phyloP scores from a whole-genome alignment of 2,329 filamentous ascomycete genomes.

The Paracoccidioides lutzii region DNA sequence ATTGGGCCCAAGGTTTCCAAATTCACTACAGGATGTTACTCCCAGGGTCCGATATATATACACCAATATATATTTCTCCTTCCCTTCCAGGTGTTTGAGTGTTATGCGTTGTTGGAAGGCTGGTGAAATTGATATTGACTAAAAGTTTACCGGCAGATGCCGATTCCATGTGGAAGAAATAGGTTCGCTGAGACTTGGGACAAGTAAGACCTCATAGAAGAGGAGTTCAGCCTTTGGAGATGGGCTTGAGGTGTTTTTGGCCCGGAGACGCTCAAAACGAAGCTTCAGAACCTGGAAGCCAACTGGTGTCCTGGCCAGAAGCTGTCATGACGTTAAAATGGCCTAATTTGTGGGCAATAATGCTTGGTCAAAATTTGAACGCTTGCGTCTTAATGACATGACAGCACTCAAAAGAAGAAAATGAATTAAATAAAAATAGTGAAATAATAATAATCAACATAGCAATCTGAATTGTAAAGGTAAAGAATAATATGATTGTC shows the following conservation, averaged over 20 bases:
- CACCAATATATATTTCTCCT: no score
- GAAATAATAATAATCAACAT: not conserved
- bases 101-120: slow-evolving; percentile 1
- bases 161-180: slow-evolving; percentile 20
- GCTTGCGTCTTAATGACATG: no score
- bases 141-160: slow-evolving; percentile 17
- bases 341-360: no score
- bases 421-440: no score
- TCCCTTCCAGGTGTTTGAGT: not conserved
- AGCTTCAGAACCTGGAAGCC: no score
- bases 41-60: not conserved
- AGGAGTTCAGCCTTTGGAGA: no score
- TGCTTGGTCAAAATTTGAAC: no score
- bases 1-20: slow-evolving; percentile 13
- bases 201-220: not conserved
- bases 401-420: no score
- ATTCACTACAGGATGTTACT: slow-evolving; percentile 24
- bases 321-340: no score
- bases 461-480: not conserved
- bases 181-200: not conserved
- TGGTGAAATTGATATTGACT: not conserved
- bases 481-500: not conserved
- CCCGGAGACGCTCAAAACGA: no score
- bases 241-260: no score
- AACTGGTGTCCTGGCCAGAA: no score